These are phyloP conservation scores for Zopfia rhizophila DNA, from an alignment of 2,329 filamentous ascomycete species.

Conservation along the genomic window DNA sequence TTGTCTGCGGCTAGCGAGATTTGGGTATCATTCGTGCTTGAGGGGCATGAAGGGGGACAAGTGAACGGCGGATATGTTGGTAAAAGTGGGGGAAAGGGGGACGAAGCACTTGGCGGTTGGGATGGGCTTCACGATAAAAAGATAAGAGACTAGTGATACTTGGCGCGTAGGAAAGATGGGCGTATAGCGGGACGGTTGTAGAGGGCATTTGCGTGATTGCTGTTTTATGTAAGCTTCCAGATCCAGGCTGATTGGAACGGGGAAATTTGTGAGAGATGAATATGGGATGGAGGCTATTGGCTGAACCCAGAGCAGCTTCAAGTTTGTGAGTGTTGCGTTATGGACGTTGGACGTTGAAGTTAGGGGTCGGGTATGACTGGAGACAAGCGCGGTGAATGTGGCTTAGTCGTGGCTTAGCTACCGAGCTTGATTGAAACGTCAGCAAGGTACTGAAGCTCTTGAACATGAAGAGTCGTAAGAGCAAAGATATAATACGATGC, in stretches of 20 bases:
- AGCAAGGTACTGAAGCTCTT: too few relatives aligned
- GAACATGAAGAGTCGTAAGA: too few relatives aligned
- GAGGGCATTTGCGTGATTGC: too few relatives aligned
- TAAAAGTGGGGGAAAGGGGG: slow-evolving; percentile 40
- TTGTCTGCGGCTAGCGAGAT: slow-evolving; percentile 31
- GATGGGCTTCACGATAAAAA: slow-evolving; percentile 27
- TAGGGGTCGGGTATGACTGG: slow-evolving; percentile 3
- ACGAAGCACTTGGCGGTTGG: slow-evolving; percentile 36
- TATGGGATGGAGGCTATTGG: slow-evolving; percentile 10
- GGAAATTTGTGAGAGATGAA: not conserved
- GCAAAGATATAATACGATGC: too few relatives aligned
- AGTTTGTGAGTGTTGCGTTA: slow-evolving; percentile 8
- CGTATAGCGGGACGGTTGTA: too few relatives aligned
- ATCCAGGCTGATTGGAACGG: slow-evolving; percentile 9
- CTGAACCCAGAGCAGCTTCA: slow-evolving; percentile 12
- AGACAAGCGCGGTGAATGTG: slow-evolving; percentile 8
- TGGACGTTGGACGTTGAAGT: too few relatives aligned
- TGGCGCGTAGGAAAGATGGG: slow-evolving; percentile 34
- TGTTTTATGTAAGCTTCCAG: slow-evolving; percentile 18
- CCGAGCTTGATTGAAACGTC: too few relatives aligned
- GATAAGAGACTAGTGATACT: slow-evolving; percentile 30
- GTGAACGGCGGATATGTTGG: slow-evolving; percentile 25
- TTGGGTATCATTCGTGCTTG: slow-evolving; percentile 22
- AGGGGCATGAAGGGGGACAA: slow-evolving; percentile 14
- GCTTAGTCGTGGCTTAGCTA: slow-evolving; percentile 18